These are phyloP conservation scores for Zygosaccharomyces sapae DNA, from an alignment of 1,139 yeast species.

Conservation along the genomic window DNA sequence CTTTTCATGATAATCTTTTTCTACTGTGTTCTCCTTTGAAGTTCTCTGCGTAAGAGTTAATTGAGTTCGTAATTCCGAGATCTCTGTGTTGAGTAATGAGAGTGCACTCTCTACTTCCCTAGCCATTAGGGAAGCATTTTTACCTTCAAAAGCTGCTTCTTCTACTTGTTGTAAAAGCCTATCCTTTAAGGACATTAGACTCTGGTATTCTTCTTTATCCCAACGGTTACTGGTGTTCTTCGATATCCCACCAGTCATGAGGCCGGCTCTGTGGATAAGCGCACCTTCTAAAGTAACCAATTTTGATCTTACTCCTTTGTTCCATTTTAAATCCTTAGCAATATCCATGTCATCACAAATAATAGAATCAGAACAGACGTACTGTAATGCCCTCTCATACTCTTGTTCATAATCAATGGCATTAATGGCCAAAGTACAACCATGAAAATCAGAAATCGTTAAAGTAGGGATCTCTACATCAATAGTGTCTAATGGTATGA, in stretches of 20 bases:
- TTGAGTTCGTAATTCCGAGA: conserved; percentile 51
- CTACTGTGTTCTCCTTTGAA: conserved; percentile 51
- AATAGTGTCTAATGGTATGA: conserved; percentile 82
- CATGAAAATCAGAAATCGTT: conserved; percentile 24
- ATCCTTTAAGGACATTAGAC: conserved; percentile 57
- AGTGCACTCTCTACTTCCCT: conserved; percentile 57
- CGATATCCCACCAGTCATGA: conserved; percentile 84
- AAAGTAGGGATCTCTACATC: conserved; percentile 47
- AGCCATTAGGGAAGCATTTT: conserved; percentile 55
- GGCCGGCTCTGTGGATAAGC: conserved; percentile 75
- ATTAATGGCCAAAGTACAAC: conserved; percentile 49
- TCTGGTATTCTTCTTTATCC: conserved; percentile 70
- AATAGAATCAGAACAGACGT: conserved; percentile 74
- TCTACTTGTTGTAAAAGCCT: conserved; percentile 52
- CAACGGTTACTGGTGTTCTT: conserved; percentile 48
- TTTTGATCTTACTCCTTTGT: conserved; percentile 53
- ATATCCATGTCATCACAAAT: conserved; percentile 65
- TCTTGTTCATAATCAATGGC: conserved; percentile 65
- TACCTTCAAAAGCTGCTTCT: conserved; percentile 43
- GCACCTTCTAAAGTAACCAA: conserved; percentile 83
- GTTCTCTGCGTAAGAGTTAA: conserved; percentile 48
- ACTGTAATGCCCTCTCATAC: conserved; percentile 74
- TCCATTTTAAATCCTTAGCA: conserved; percentile 77
- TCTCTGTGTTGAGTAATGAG: conserved; percentile 48
- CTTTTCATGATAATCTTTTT: conserved; percentile 49